Evolutionary conservation across 768 basidiomycete genomes (phyloP), one percentile per base, ranked within the genome.

Genomic region (Podaxis mareebaensis): DNA sequence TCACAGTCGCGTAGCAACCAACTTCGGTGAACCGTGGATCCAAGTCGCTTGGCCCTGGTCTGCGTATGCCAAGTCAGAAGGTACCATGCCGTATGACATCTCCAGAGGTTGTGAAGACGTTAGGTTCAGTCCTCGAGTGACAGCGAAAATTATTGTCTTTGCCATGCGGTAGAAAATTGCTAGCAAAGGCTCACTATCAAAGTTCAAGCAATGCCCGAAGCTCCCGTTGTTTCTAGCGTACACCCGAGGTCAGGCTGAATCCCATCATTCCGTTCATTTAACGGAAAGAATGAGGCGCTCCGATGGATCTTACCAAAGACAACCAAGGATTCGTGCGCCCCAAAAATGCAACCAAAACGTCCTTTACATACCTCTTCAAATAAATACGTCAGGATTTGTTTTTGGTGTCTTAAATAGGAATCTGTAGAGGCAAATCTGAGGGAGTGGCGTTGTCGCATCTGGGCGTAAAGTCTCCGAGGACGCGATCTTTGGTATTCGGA

Each of bases 1-100:
- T 62, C 44, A 54, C 26, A 12, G 53, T 62, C 39, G 53, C 55
- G 17, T 55, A 55, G 61, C 61, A 62, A 62, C 52, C 49, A 53
- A 51, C 49, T 60, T 13, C 38, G 36, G 20, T 24, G 24, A 44
- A 42, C 28, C 39, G 38, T 44, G 24, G 17, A 46, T 28, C 44
- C 40, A 44, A 44, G 42, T 24, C 12, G 12, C 20, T 10, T 13
- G 7, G n/a, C 59, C 24, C 48, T 52, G 33, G 40, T 40, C 48
- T 20, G 13, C 59, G 15, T 53, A 38, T 28, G 38, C 33, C 15
- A 24, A 5, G 12, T 22, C n/a, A 20, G 28, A 30, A 22, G 4
- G 30, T 20, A 1, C 42, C n/a, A 8, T 46, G 24, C 53, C 20
- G n/a, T 20, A 22, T 36, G 52, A 40, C 22, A 44, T 17, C 11